Base-by-base conservation (phyloP, 2,329 filamentous ascomycete genomes). In the Didymosphaeria variabile region DNA sequence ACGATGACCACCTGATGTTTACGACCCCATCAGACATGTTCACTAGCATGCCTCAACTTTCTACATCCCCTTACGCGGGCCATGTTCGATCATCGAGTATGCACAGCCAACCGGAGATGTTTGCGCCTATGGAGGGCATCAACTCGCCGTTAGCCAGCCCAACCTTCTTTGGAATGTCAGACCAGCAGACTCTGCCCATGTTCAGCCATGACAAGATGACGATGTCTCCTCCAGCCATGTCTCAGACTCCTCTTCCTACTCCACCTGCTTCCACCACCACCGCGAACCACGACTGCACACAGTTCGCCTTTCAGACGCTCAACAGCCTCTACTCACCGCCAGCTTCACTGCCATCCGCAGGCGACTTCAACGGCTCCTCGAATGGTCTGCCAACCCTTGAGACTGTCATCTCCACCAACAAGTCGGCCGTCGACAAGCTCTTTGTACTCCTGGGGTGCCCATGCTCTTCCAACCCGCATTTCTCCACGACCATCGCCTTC, bases 391-490 rank as follows among this genome's bases (percentile, higher is more conserved):
- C 75, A 1, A 73, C 72, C 5, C 67, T 76, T 2, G 73, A 75
- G 42, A 62, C 70, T 17, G 72, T 77, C 26, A 64, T 78, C 0
- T 68, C 72, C 5, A 72, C 70, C 51, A 78, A 73, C 64, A 74
- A 76, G 59, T 63, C 67, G 23, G 74, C 76, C 2, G 70, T 77
- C 2, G 75, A 77, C 51, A 76, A 69, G 57, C 67, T 77, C 9
- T 71, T 74, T 40, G 67, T 72, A 9, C 65, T 77, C 3, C 69
- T 77, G 3, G 64, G 63, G 23, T 77, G 76, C 65, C 66, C 67
- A n/a, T 78, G 76, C 68, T 73, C 76, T 7, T 62, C 63, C 3
- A 77, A 76, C 58, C 76, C 76, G 3, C 75, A 77, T 61, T 78
- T 75, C 65, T 77, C 74, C n/a, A 72, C 74, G 1, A 77, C 73